phyloP scores from a whole-genome alignment of 2,329 filamentous ascomycete species.

The Apiospora saccharicola region DNA sequence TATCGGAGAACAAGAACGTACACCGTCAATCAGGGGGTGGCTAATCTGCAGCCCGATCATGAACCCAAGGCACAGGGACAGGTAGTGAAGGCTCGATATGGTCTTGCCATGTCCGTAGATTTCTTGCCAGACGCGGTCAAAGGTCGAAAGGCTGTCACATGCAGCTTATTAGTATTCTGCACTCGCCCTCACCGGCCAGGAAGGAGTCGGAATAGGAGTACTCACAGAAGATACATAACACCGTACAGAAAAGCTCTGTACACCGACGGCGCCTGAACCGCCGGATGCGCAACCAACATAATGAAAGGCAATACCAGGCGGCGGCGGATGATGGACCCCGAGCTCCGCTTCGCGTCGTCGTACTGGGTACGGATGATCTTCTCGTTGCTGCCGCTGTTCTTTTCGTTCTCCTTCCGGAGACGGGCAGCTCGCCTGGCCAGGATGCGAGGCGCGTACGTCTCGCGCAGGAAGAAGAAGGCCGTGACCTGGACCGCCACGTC shows the following conservation, averaged over 20 bases:
- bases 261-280: conserved; percentile 52
- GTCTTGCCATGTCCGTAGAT: conserved; percentile 50
- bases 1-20: conserved; percentile 26
- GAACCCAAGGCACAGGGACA: conserved; percentile 53
- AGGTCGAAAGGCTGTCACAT: not conserved
- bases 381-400: conserved; percentile 39
- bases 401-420: conserved; percentile 49
- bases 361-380: conserved; percentile 33
- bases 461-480: conserved; percentile 49
- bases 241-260: conserved; percentile 55
- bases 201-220: not conserved
- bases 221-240: conserved; percentile 56
- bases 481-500: conserved; percentile 44
- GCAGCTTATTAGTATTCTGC: not conserved
- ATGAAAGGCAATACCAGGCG: conserved; percentile 52
- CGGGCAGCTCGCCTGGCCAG: conserved; percentile 40
- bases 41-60: conserved; percentile 43
- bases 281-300: conserved; percentile 54
- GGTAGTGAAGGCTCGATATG: conserved; percentile 52
- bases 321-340: conserved; percentile 41
- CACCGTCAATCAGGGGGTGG: conserved; percentile 40
- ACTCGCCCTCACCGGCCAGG: not conserved
- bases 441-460: conserved; percentile 53
- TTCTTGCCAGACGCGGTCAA: conserved; percentile 16
- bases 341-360: conserved; percentile 43